phyloP scores from a whole-genome alignment of 768 basidiomycete genomes.

The Termitomyces sp. region DNA sequence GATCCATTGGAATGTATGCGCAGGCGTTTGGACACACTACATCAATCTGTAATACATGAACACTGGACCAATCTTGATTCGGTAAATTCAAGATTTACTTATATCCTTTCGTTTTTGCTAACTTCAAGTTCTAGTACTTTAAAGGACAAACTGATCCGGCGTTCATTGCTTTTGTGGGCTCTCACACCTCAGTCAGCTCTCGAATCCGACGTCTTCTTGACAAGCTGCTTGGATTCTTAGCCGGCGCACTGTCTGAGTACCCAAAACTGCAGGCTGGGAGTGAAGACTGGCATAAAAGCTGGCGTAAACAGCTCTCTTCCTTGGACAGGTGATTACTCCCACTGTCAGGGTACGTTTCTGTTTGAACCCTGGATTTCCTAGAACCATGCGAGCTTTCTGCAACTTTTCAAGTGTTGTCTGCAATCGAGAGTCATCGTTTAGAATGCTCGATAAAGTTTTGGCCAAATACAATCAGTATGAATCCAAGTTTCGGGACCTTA shows the following conservation, averaged over 20 bases:
- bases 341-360: not conserved
- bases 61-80: conserved; percentile 3
- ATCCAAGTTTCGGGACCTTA: conserved; percentile 29
- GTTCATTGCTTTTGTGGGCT: not conserved
- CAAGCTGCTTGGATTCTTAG: not conserved
- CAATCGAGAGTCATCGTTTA: conserved; percentile 3
- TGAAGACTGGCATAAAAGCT: conserved; percentile 5
- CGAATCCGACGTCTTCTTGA: not conserved
- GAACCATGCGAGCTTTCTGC: conserved; percentile 6
- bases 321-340: conserved; percentile 8
- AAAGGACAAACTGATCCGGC: not conserved
- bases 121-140: not conserved
- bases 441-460: conserved; percentile 10
- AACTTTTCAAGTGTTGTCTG: conserved; percentile 6
- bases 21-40: not conserved
- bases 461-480: conserved; percentile 34
- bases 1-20: not conserved
- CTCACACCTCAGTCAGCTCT: not conserved
- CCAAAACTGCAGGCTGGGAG: not conserved
- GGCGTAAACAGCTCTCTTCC: conserved; percentile 4
- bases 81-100: not conserved
- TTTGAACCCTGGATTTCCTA: not conserved
- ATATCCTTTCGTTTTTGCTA: not conserved
- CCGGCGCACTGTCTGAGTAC: not conserved
- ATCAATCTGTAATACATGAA: not conserved